These are phyloP conservation scores for Hordeum marinum DNA, from an alignment of 176 grass and related monocot species.

Conservation along the genomic window DNA sequence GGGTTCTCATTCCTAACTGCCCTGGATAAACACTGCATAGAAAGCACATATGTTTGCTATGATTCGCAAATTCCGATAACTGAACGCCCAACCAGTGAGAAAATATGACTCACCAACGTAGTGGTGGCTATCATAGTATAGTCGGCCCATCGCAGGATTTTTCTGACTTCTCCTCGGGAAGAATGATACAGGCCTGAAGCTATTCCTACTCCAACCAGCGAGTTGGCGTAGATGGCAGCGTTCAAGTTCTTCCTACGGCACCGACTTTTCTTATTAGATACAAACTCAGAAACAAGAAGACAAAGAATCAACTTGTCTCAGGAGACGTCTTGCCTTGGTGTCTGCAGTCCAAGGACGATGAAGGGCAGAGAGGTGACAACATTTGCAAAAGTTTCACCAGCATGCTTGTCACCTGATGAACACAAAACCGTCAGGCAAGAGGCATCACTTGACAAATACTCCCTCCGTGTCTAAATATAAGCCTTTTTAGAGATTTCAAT, in stretches of 20 bases:
- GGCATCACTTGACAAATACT: background rate
- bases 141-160: slow-evolving; percentile 78
- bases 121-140: slow-evolving; percentile 90
- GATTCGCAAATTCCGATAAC: background rate
- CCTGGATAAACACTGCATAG: slow-evolving; percentile 70
- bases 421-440: background rate
- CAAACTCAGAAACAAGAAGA: background rate
- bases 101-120: slow-evolving; percentile 49
- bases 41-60: background rate
- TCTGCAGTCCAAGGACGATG: slow-evolving; percentile 72
- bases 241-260: slow-evolving; percentile 72
- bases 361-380: slow-evolving; percentile 86
- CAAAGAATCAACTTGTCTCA: background rate
- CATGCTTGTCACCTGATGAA: slow-evolving; percentile 71
- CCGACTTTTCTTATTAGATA: slow-evolving; percentile 9
- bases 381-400: slow-evolving; percentile 68
- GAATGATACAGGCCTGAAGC: slow-evolving; percentile 85
- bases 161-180: slow-evolving; percentile 64
- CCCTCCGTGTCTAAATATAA: too few species aligned
- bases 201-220: slow-evolving; percentile 77
- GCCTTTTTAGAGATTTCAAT: too few species aligned
- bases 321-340: slow-evolving; percentile 52
- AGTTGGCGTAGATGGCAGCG: slow-evolving; percentile 70
- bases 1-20: slow-evolving; percentile 79
- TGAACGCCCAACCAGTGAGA: background rate